phyloP scores from a whole-genome alignment of 208 protist genomes.

The Leishmania lainsoni region DNA sequence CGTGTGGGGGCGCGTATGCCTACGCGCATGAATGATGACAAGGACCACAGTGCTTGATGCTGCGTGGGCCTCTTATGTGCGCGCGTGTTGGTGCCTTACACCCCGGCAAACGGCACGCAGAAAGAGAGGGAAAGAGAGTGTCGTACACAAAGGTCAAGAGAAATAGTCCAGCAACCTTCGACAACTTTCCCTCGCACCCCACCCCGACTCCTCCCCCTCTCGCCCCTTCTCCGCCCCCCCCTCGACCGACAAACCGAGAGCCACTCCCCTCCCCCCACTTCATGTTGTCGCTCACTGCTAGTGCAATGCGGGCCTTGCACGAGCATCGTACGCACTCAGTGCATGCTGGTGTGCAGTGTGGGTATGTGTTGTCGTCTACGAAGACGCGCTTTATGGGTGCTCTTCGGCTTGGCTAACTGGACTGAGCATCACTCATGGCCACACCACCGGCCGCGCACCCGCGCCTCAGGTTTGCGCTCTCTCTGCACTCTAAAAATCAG shows the following conservation, averaged over 20 bases:
- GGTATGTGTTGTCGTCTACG: background rate
- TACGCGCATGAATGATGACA: background rate
- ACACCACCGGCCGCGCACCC: background rate
- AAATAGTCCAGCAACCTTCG: background rate
- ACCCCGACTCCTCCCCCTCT: background rate
- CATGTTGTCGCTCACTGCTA: background rate
- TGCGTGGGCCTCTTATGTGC: background rate
- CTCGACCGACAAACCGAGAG: background rate
- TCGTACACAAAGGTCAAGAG: background rate
- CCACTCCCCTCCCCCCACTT: background rate
- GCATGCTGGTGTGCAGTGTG: too few species aligned
- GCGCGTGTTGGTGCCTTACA: background rate
- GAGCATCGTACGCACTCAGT: background rate
- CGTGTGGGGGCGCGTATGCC: background rate
- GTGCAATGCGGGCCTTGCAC: background rate
- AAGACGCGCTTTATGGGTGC: background rate
- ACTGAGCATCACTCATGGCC: background rate
- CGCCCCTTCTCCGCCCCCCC: background rate
- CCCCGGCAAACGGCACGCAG: background rate
- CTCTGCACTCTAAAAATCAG: constrained; percentile 55
- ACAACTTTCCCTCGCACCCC: background rate
- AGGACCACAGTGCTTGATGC: background rate
- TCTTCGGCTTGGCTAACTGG: background rate
- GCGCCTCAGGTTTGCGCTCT: background rate
- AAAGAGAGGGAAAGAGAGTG: background rate